phyloP scores from a whole-genome alignment of 2,329 filamentous ascomycete genomes.

The Didymella pomorum region DNA sequence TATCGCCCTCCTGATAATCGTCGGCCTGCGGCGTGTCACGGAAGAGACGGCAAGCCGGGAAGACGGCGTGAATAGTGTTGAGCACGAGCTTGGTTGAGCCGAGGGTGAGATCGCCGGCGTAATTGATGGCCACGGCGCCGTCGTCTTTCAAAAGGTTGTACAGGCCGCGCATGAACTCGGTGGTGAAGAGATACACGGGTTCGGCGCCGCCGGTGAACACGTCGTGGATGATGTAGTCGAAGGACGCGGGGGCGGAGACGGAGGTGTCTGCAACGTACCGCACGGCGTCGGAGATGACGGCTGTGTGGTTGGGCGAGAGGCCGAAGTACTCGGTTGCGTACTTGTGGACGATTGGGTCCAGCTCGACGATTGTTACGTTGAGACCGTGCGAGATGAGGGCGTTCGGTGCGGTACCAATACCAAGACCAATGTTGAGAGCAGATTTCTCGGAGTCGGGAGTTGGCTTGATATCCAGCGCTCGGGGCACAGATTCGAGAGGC shows the following conservation, averaged over 20 bases:
- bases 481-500: slow-evolving; percentile 13
- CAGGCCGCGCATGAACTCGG: slow-evolving; percentile 80
- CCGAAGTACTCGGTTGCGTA: slow-evolving; percentile 85
- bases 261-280: slow-evolving; percentile 67
- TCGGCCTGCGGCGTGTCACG: slow-evolving; percentile 72
- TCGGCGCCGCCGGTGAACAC: slow-evolving; percentile 97
- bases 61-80: slow-evolving; percentile 81
- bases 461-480: slow-evolving; percentile 50
- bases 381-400: slow-evolving; percentile 88
- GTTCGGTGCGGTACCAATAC: slow-evolving; percentile 89
- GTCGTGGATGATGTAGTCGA: slow-evolving; percentile 95
- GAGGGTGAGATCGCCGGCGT: slow-evolving; percentile 85
- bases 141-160: slow-evolving; percentile 74
- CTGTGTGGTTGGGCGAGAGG: slow-evolving; percentile 77
- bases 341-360: slow-evolving; percentile 87
- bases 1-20: slow-evolving; percentile 41
- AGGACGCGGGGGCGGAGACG: slow-evolving; percentile 57
- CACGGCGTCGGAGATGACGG: slow-evolving; percentile 84
- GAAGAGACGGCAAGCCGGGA: slow-evolving; percentile 90
- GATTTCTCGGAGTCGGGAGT: slow-evolving; percentile 71
- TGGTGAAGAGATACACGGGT: slow-evolving; percentile 85
- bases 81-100: slow-evolving; percentile 80
- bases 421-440: slow-evolving; percentile 88
- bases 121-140: slow-evolving; percentile 93
- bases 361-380: slow-evolving; percentile 91